These are phyloP conservation scores for Verticillium isaacii DNA, from an alignment of 2,329 filamentous ascomycete genomes.

Conservation along the genomic window DNA sequence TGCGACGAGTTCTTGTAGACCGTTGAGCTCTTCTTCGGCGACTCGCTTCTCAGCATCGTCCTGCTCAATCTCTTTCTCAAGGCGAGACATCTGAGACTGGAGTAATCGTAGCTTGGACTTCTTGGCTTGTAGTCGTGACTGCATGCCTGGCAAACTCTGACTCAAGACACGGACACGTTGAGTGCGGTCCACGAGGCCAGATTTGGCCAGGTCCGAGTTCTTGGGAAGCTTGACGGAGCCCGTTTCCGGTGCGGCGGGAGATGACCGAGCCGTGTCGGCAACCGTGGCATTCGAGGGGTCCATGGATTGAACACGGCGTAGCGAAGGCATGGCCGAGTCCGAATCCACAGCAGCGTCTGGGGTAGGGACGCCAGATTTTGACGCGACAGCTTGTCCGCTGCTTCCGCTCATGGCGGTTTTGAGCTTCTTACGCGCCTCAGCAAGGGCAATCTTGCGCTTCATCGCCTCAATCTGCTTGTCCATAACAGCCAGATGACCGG, in stretches of 20 bases:
- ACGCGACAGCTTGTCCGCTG: conserved; percentile 1
- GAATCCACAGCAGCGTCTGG: conserved; percentile 7
- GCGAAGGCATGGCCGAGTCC: conserved; percentile 10
- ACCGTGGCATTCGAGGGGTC: conserved; percentile 12
- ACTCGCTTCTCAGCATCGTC: conserved; percentile 27
- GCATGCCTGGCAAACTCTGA: conserved; percentile 31
- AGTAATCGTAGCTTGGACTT: conserved; percentile 41
- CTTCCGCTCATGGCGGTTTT: conserved; percentile 18
- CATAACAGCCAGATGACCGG: conserved; percentile 41
- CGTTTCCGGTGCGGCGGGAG: conserved; percentile 6
- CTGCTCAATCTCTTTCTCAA: conserved; percentile 44
- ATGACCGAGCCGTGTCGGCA: not conserved
- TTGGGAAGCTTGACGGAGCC: conserved; percentile 20
- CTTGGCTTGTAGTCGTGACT: conserved; percentile 36
- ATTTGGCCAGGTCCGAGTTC: conserved; percentile 10
- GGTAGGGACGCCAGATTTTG: conserved; percentile 7
- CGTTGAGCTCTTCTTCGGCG: conserved; percentile 21
- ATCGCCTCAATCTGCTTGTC: conserved; percentile 57
- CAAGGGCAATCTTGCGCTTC: conserved; percentile 53
- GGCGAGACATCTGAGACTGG: conserved; percentile 39
- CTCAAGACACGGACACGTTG: conserved; percentile 29
- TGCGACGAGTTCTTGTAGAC: not conserved
- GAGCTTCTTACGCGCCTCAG: conserved; percentile 49
- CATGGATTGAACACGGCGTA: conserved; percentile 14
- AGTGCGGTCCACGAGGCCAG: not conserved